Evolutionary conservation across 1,139 yeast genomes (phyloP).

Genomic region (Candida pseudoviswanathii): DNA sequence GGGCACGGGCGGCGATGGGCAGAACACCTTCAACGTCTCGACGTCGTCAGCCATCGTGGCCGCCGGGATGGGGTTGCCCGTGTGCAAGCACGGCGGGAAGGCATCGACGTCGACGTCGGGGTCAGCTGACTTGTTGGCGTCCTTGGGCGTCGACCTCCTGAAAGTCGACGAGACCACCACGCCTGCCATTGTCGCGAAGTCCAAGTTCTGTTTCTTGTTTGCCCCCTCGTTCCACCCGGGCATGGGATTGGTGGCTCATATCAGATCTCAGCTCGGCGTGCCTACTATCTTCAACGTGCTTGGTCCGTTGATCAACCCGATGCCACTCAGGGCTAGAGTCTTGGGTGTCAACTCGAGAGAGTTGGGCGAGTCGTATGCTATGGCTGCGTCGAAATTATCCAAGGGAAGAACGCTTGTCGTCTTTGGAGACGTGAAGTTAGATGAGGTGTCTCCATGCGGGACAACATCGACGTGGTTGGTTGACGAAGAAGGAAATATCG

Average conservation of each 20-base stretch:
- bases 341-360: constrained; percentile 84
- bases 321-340: constrained; percentile 77
- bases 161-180: constrained; percentile 68
- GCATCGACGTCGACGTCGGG: constrained; percentile 94
- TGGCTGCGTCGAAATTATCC: constrained; percentile 65
- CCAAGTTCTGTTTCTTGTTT: constrained; percentile 73
- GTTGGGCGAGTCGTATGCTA: constrained; percentile 82
- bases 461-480: constrained; percentile 78
- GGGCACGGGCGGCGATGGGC: constrained; percentile 99
- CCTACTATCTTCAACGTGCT: constrained; percentile 93
- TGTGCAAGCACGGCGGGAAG: constrained; percentile 95
- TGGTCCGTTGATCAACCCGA: constrained; percentile 93
- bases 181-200: constrained; percentile 57
- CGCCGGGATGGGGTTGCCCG: constrained; percentile 82
- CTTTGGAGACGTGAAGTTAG: constrained; percentile 88
- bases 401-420: constrained; percentile 74
- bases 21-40: constrained; percentile 92
- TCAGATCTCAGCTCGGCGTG: constrained; percentile 75
- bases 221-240: constrained; percentile 97
- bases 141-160: constrained; percentile 75
- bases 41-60: constrained; percentile 94
- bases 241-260: constrained; percentile 79
- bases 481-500: constrained; percentile 44
- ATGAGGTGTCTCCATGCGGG: constrained; percentile 91
- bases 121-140: constrained; percentile 81